Percentiles rank a stretch among this genome's conserved stretches.
phyloP scores from a whole-genome alignment of 2,329 filamentous ascomycete species.

The Cadophora luteo-olivacea region DNA sequence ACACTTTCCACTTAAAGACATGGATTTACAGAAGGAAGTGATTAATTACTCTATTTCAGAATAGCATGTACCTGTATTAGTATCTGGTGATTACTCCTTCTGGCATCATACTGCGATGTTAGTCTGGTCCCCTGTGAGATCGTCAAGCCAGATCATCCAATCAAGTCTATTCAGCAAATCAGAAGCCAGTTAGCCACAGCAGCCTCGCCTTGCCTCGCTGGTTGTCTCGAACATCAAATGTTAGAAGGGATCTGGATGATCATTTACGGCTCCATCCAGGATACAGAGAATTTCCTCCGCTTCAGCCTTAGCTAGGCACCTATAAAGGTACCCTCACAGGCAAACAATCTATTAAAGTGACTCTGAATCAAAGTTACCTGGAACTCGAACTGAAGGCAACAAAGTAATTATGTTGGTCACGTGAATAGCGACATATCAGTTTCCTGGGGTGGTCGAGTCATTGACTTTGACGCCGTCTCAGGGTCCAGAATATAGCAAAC shows the following conservation, averaged over 20 bases:
- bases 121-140: conserved; percentile 1
- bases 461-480: conserved; percentile 14
- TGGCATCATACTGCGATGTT: not conserved
- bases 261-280: not conserved
- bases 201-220: conserved; percentile 23
- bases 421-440: not conserved
- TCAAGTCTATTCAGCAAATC: conserved; percentile 9
- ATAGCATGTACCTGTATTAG: not conserved
- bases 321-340: not conserved
- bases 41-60: not conserved
- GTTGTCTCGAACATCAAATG: conserved; percentile 3
- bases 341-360: not conserved
- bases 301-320: not conserved
- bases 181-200: conserved; percentile 19
- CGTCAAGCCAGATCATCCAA: not conserved
- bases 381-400: conserved; percentile 6
- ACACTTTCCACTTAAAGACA: not conserved
- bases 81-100: conserved; percentile 16
- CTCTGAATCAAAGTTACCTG: not conserved
- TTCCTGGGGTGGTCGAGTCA: conserved; percentile 12
- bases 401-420: not conserved
- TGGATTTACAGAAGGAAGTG: not conserved
- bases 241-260: conserved; percentile 1
- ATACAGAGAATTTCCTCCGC: not conserved
- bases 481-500: conserved; percentile 14